Conservation (phyloP, 2,329 filamentous ascomycete species). For the Hawksworthiomyces lignivorus region DNA sequence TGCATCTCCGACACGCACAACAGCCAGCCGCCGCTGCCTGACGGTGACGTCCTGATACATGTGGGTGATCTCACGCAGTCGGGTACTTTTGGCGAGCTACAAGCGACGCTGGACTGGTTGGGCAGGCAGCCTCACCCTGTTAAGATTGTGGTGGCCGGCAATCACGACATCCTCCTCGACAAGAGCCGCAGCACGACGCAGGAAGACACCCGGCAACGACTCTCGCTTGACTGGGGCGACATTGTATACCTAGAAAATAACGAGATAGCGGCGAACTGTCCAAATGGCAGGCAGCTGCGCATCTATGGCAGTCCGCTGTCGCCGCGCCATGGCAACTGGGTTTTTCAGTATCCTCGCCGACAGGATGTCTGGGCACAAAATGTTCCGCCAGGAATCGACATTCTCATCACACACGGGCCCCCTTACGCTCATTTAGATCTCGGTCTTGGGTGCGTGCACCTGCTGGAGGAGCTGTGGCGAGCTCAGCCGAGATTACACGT, state of each 20-base stretch:
- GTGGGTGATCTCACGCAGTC: no score
- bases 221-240: constrained; percentile 23
- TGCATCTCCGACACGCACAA: constrained; percentile 37
- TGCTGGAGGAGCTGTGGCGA: constrained; percentile 25
- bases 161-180: constrained; percentile 20
- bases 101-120: constrained; percentile 34
- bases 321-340: constrained; percentile 27
- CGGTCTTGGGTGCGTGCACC: constrained; percentile 20
- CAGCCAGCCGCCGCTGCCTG: constrained; percentile 24
- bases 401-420: constrained; percentile 29
- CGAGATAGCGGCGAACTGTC: constrained; percentile 18
- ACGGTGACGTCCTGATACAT: no score
- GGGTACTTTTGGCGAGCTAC: constrained; percentile 34
- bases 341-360: constrained; percentile 31
- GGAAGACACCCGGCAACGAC: neutral
- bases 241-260: constrained; percentile 26
- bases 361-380: constrained; percentile 21
- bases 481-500: constrained; percentile 25
- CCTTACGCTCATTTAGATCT: constrained; percentile 26
- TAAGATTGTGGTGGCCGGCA: constrained; percentile 40
- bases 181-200: no score
- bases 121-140: constrained; percentile 28
- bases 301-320: constrained; percentile 30
- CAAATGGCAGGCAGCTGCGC: constrained; percentile 23
- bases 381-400: constrained; percentile 21